phyloP scores from a whole-genome alignment of 495 filamentous ascomycete species.

The Daldinia concentrica region DNA sequence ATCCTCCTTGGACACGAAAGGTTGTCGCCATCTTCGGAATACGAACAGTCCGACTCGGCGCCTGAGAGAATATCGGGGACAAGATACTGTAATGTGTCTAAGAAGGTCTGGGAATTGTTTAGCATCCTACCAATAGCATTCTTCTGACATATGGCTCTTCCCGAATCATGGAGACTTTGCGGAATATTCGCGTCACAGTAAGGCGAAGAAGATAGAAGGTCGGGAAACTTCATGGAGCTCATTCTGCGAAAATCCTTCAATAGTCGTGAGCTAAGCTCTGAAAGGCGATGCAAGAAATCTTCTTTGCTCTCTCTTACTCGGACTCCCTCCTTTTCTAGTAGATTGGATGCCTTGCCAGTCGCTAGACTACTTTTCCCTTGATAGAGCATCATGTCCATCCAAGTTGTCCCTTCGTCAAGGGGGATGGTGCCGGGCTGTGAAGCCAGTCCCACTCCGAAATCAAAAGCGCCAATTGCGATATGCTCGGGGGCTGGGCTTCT shows the following conservation, averaged over 20 bases:
- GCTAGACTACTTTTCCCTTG: not conserved
- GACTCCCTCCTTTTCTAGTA: not conserved
- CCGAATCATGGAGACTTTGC: not conserved
- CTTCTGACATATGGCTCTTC: not conserved
- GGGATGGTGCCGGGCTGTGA: not conserved
- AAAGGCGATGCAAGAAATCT: not conserved
- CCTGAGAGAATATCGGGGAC: not conserved
- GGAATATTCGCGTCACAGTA: not conserved
- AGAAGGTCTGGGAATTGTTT: not conserved
- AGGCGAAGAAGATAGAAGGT: not conserved
- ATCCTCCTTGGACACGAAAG: not conserved
- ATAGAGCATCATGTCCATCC: not conserved
- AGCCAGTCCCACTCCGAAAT: not conserved
- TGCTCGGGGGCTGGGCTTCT: not conserved
- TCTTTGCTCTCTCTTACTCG: not conserved
- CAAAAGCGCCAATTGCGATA: not conserved
- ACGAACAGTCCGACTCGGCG: not conserved
- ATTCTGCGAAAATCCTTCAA: not conserved
- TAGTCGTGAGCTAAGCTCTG: not conserved
- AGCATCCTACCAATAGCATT: not conserved
- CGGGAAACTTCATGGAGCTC: not conserved
- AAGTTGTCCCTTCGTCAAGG: not conserved
- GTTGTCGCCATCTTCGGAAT: not conserved
- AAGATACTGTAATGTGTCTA: not conserved
- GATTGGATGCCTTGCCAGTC: not conserved